These are phyloP conservation scores for Hyaloscypha finlandica DNA, from an alignment of 495 filamentous ascomycete genomes.

Conservation along the genomic window DNA sequence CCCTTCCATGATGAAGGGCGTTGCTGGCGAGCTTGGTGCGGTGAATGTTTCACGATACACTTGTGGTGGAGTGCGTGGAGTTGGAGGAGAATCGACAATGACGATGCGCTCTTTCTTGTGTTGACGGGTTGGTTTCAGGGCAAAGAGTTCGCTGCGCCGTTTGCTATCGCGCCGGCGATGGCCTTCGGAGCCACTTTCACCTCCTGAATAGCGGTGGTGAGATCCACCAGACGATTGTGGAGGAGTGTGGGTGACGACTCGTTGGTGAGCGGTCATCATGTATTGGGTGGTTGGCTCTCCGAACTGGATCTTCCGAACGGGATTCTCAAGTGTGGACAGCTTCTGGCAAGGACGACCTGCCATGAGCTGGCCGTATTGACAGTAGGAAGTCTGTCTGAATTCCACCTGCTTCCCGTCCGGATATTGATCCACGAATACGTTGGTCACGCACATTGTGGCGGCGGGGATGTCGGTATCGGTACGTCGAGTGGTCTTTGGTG, in stretches of 20 bases:
- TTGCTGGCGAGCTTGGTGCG: constrained; percentile 24
- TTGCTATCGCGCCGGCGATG: constrained; percentile 7
- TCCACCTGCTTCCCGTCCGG: constrained; percentile 23
- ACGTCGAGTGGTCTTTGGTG: background rate
- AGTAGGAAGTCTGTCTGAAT: constrained; percentile 26
- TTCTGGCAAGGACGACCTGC: constrained; percentile 27
- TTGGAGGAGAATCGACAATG: constrained; percentile 33
- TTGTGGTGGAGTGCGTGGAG: constrained; percentile 31
- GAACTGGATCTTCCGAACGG: constrained; percentile 29
- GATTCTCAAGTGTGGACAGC: constrained; percentile 26
- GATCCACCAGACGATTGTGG: constrained; percentile 23
- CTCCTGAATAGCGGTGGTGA: constrained; percentile 18
- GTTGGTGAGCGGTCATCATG: constrained; percentile 21
- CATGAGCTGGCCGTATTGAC: constrained; percentile 23
- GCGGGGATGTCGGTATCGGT: constrained; percentile 11
- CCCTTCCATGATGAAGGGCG: constrained; percentile 17
- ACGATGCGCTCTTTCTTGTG: constrained; percentile 31
- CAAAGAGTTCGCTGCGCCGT: constrained; percentile 2
- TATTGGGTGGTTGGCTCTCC: constrained; percentile 28
- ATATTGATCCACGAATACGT: constrained; percentile 32
- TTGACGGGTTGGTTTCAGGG: constrained; percentile 17
- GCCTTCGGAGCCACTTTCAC: constrained; percentile 2
- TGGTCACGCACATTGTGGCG: constrained; percentile 34
- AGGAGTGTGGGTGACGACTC: constrained; percentile 23
- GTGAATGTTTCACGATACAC: constrained; percentile 20